phyloP scores from a whole-genome alignment of 257 asterid species.

The Scutellaria baicalensis region DNA sequence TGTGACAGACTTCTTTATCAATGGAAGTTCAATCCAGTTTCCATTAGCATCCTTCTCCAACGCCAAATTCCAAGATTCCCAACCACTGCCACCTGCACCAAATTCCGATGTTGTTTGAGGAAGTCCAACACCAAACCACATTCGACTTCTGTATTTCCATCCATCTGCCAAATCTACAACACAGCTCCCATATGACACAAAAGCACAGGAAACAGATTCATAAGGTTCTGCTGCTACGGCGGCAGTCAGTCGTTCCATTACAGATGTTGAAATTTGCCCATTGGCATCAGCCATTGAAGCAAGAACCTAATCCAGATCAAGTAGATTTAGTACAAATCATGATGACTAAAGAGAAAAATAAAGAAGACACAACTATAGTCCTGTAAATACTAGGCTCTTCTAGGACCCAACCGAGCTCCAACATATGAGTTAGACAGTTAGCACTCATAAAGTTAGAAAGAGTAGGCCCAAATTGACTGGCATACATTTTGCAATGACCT shows the following conservation, averaged over 20 bases:
- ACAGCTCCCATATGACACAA: conserved; percentile 92
- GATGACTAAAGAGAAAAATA: background rate
- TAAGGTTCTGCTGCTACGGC: conserved; percentile 97
- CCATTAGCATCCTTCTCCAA: conserved; percentile 86
- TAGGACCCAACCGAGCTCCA: conserved; percentile 15
- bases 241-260: conserved; percentile 88
- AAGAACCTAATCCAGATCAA: conserved; percentile 51
- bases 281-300: conserved; percentile 91
- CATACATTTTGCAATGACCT: conserved; percentile 1
- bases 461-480: background rate
- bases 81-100: conserved; percentile 97
- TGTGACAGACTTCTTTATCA: conserved; percentile 76
- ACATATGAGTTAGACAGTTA: background rate
- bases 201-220: conserved; percentile 88
- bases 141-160: conserved; percentile 94
- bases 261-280: conserved; percentile 77
- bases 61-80: conserved; percentile 89
- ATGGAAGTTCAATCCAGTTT: conserved; percentile 90
- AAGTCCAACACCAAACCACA: conserved; percentile 89
- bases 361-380: conserved; percentile 6
- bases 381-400: background rate
- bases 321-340: conserved; percentile 14
- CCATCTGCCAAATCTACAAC: conserved; percentile 82
- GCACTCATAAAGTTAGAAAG: background rate
- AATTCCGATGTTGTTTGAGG: conserved; percentile 45